Conservation (phyloP, 176 grass and related monocot genomes). For the Aegilops bicornis region DNA sequence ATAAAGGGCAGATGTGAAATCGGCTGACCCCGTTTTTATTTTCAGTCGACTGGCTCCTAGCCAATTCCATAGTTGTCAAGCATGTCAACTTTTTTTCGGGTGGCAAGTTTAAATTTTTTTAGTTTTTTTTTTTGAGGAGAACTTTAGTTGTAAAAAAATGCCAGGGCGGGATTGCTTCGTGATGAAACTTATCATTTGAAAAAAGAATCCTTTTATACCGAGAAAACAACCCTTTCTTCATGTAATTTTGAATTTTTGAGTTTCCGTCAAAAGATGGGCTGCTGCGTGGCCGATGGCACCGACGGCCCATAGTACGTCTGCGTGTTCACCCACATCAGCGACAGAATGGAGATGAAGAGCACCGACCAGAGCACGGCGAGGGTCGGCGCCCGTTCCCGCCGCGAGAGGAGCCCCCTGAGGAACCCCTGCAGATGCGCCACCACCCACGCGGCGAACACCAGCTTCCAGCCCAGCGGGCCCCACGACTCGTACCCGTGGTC, state of each 20-base stretch:
- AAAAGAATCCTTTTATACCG: too few species aligned
- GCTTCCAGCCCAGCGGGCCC: slow-evolving; percentile 52
- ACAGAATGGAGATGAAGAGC: slow-evolving; percentile 69
- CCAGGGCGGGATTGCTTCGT: too few species aligned
- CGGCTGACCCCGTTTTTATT: too few species aligned
- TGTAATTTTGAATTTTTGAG: not conserved
- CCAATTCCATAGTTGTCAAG: too few species aligned
- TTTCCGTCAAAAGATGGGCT: slow-evolving; percentile 14
- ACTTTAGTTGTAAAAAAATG: too few species aligned
- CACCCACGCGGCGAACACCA: slow-evolving; percentile 68
- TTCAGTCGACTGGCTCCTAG: too few species aligned
- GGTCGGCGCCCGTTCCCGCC: slow-evolving; percentile 61
- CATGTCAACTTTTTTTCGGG: too few species aligned
- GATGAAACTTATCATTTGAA: too few species aligned
- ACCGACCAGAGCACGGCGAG: slow-evolving; percentile 78
- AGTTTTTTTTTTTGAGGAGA: too few species aligned
- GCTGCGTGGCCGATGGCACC: not conserved
- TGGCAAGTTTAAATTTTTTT: too few species aligned
- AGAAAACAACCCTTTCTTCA: too few species aligned
- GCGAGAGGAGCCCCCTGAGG: slow-evolving; percentile 56
- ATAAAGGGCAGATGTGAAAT: too few species aligned
- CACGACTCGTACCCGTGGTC: slow-evolving; percentile 71
- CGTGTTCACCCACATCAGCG: slow-evolving; percentile 63
- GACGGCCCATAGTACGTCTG: slow-evolving; percentile 49
- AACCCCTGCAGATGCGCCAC: slow-evolving; percentile 81